Base-by-base conservation (phyloP, 2,329 filamentous ascomycete genomes). In the Fusarium solani-melongenae region DNA sequence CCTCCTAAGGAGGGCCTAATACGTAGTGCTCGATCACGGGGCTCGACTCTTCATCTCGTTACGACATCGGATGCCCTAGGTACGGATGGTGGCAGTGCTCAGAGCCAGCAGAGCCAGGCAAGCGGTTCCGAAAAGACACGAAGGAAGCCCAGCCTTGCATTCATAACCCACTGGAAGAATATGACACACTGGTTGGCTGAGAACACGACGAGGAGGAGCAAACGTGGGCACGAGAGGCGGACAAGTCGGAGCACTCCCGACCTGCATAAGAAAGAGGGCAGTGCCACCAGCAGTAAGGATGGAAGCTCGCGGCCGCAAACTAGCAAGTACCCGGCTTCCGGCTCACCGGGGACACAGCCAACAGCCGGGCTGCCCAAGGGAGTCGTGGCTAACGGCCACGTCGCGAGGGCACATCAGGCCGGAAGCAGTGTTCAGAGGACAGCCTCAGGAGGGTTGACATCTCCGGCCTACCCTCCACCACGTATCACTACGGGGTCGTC, bases 21-120 rank as follows among this genome's bases (percentile, higher is more conserved):
- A 64, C 86, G 91, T 74, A 91, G 91, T 71, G 91, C 93, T 67
- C 88, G 92, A 76, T 93, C 93, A 74, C 88, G 94, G 69, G 93
- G 94, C 49, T 98, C 95, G 75, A 96, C 94, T 72, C 88, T 98
- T 34, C 94, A 98, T 79, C 89, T 97, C 6, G 94, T 97, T 41
- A 93, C 93, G 11, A 91, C 90, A 0, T 86, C 86, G 8, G 88
- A 90, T 20, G 85, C 84, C 1, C 72, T 90, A 17, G 82, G 81
- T 22, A 73, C 81, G n/a, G 81, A 80, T 62, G 72, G 74, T 31
- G 76, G 61, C 36, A 74, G 33, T 27, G 53, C 20, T 56, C 53
- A 67, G 46, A 53, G 46, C 39, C 74, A 83, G 70, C 69, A 77
- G 29, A 77, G 80, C 64, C 76, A 79, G 62, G 76, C 81, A 63